Percentiles rank a stretch among this genome's conserved stretches.
These are phyloP conservation scores for Phytomonas serpens DNA, from an alignment of 208 protist genomes.

Conservation along the genomic window DNA sequence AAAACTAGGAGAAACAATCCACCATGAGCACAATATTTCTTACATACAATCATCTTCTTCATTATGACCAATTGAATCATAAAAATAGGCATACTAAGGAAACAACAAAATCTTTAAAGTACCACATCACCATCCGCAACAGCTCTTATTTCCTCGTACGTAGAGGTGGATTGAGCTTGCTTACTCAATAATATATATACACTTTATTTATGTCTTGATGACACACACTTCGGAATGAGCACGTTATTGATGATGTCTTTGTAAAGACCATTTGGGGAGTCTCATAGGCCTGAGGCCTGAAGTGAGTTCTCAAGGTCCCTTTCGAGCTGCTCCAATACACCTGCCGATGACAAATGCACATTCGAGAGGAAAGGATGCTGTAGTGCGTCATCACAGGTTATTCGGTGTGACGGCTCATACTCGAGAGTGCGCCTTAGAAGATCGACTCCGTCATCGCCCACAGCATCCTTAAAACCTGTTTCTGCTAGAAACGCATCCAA, in stretches of 20 bases:
- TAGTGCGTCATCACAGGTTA: slow-evolving; percentile 57
- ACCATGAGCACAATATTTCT: not conserved
- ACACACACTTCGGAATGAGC: not conserved
- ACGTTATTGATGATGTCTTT: not conserved
- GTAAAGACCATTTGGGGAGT: not conserved
- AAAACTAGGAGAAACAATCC: not conserved
- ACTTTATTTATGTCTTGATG: not conserved
- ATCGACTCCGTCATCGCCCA: slow-evolving; percentile 48
- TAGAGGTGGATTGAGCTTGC: not conserved
- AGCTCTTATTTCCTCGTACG: not conserved
- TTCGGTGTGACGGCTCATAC: slow-evolving; percentile 61
- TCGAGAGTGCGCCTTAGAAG: slow-evolving; percentile 50
- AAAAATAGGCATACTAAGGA: not conserved
- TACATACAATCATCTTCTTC: not conserved
- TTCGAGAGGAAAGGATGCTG: slow-evolving; percentile 50
- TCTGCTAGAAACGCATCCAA: slow-evolving; percentile 45
- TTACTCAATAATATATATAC: not conserved
- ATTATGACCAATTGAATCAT: not conserved
- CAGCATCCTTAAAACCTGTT: slow-evolving; percentile 28
- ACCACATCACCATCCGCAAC: not conserved
- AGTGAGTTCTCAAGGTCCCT: slow-evolving; percentile 47
- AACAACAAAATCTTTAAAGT: not conserved
- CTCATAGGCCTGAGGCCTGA: slow-evolving; percentile 16
- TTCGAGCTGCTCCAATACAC: slow-evolving; percentile 40
- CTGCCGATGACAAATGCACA: slow-evolving; percentile 18